Conservation (phyloP, 176 grass and related monocot species). For the Tillandsia leiboldiana region DNA sequence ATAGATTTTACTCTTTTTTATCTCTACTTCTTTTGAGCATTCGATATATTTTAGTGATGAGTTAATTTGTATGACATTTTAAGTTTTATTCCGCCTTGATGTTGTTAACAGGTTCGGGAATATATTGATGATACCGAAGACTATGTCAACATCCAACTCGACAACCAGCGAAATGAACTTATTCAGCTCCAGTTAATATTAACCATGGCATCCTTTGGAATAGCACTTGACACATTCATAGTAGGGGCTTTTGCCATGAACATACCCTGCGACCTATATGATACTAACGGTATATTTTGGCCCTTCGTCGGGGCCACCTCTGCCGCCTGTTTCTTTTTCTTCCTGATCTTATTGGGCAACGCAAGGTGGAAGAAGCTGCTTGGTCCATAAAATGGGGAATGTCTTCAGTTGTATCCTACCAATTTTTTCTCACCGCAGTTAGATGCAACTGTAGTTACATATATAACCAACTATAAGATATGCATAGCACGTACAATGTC, state of each 20-base stretch:
- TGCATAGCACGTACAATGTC: too few relatives aligned
- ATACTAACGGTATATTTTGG: conserved; percentile 39
- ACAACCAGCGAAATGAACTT: conserved; percentile 83
- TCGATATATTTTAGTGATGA: too few relatives aligned
- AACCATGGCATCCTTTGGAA: conserved; percentile 74
- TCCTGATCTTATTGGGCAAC: conserved; percentile 57
- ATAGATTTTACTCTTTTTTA: not conserved
- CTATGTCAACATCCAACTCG: conserved; percentile 96
- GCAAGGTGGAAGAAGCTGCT: conserved; percentile 89
- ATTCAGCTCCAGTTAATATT: conserved; percentile 91
- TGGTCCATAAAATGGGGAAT: conserved; percentile 40
- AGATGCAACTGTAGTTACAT: too few relatives aligned
- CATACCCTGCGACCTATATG: conserved; percentile 35
- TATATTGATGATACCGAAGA: conserved; percentile 96
- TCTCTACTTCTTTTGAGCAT: too few relatives aligned
- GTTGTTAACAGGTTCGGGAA: conserved; percentile 49
- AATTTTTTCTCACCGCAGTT: too few relatives aligned
- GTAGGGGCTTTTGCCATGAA: conserved; percentile 89
- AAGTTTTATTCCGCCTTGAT: not conserved
- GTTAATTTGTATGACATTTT: too few relatives aligned
- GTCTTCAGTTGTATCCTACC: too few relatives aligned
- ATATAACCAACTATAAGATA: too few relatives aligned
- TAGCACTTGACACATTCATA: conserved; percentile 61
- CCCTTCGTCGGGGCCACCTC: conserved; percentile 66
- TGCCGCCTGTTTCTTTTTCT: conserved; percentile 41